These are phyloP conservation scores for Meripilus lineatus DNA, from an alignment of 1,284 basidiomycete species.

Conservation along the genomic window DNA sequence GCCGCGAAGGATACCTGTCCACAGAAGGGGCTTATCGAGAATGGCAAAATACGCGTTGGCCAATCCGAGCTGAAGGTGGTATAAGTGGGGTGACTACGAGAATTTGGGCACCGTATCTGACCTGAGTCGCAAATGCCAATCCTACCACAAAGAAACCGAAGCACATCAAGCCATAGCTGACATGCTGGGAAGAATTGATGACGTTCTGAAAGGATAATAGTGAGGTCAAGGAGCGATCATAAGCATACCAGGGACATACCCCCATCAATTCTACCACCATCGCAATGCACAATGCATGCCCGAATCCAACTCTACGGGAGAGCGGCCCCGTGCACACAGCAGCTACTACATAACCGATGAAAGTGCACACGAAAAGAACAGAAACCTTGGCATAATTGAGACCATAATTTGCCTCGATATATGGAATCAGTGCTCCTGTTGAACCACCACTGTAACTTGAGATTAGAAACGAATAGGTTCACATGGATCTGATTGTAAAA, in stretches of 20 bases:
- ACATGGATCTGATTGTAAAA: neutral
- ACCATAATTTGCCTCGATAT: constrained; percentile 23
- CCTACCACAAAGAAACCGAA: constrained; percentile 29
- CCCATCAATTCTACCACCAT: constrained; percentile 25
- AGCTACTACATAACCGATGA: constrained; percentile 25
- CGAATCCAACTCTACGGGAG: constrained; percentile 24
- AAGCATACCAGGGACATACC: constrained; percentile 15
- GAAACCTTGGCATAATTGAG: constrained; percentile 26
- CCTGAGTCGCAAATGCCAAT: constrained; percentile 27
- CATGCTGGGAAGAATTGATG: constrained; percentile 29
- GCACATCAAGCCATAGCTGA: constrained; percentile 26
- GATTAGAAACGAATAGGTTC: neutral
- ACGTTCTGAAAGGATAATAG: constrained; percentile 20
- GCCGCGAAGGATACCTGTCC: constrained; percentile 27
- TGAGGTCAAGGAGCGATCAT: neutral
- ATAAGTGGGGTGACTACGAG: neutral
- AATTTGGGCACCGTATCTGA: constrained; percentile 2
- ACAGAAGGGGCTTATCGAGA: constrained; percentile 26
- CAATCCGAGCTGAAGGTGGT: constrained; percentile 21
- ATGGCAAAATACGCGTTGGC: constrained; percentile 28
- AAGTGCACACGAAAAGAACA: constrained; percentile 25
- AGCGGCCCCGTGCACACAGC: constrained; percentile 21
- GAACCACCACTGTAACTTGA: constrained; percentile 21
- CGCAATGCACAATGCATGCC: constrained; percentile 23
- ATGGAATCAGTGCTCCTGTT: constrained; percentile 26